Evolutionary conservation across 192 early-diverging fungal species (phyloP), one percentile per base, ranked within the genome.

Genomic region (Thamnidium elegans): DNA sequence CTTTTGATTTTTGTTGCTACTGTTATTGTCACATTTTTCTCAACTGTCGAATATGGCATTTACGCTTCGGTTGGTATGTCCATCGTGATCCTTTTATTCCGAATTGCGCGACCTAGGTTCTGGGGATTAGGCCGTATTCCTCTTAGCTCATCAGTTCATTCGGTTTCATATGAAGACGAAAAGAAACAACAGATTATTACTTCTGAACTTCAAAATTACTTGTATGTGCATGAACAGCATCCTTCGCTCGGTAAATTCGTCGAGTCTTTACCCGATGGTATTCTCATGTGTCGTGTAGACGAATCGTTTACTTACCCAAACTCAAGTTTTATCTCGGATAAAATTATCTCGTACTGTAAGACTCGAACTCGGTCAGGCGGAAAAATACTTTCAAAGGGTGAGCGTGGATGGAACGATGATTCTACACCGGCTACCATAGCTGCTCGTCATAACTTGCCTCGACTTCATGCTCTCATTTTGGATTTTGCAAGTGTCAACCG

Each of bases 261-360:
- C 3, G 67, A 69, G 23, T 15, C 55, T 5, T 68, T 79, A 45
- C 58, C 89, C 21, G 78, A 74, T 32, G 90, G 91, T 44, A 78
- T 93, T 56, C 63, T 93, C 14, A 83, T 94, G 26, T 86, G 94
- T 66, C 77, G 85, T 26, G 62, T 88, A 7, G 85, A 88, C 45
- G 88, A 91, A 73, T 78, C 84, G 9, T 65, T 91, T 7, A 90
- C 86, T 0, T 93, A 89, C 74, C 90, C 90, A 55, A 93, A 93
- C 70, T 66, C 84, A 26, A 63, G 73, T 50, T 89, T 79, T 77
- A 65, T 91, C 47, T 69, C 85, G 19, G 73, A 74, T 17, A 75
- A 77, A 56, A 82, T 87, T n/a, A 80, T 82, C 46, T 70, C 72
- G 2, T 69, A 74, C 36, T 56, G 53, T 32, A 69, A 68, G 36